phyloP scores from a whole-genome alignment of 139 green algal genomes.

The Chlorella sp. region DNA sequence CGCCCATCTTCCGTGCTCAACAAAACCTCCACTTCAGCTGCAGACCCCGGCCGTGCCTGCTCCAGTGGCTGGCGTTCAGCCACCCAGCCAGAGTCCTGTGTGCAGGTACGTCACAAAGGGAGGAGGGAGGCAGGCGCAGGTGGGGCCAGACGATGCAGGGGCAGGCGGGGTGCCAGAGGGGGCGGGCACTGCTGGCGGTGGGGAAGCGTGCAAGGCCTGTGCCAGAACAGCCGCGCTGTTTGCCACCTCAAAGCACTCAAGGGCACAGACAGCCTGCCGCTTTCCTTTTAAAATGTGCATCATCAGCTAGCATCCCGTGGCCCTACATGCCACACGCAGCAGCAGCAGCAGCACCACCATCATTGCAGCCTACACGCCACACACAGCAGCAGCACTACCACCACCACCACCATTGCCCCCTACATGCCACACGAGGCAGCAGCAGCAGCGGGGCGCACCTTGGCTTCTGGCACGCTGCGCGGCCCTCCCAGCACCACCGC shows the following conservation, averaged over 20 bases:
- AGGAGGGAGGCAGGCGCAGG: not conserved
- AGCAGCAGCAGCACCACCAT: not conserved
- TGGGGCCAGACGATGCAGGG: too few relatives aligned
- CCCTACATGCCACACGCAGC: not conserved
- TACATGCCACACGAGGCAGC: too few relatives aligned
- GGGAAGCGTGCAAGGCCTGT: not conserved
- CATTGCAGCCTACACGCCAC: too few relatives aligned
- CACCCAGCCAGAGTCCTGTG: constrained; percentile 48
- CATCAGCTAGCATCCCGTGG: too few relatives aligned
- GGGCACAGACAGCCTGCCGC: too few relatives aligned
- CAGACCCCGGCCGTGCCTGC: not conserved
- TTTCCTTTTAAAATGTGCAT: too few relatives aligned
- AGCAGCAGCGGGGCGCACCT: constrained; percentile 10
- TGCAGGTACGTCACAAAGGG: too few relatives aligned
- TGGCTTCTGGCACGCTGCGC: constrained; percentile 32
- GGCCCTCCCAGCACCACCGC: constrained; percentile 37
- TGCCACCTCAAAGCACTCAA: too few relatives aligned
- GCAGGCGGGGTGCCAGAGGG: too few relatives aligned
- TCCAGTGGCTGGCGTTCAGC: constrained; percentile 28
- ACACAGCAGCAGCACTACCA: too few relatives aligned
- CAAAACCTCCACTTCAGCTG: constrained; percentile 44
- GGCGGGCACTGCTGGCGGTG: not conserved
- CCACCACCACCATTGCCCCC: too few relatives aligned
- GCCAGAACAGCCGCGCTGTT: not conserved
- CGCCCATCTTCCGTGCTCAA: constrained; percentile 41